Evolutionary conservation across 176 grass and related monocot genomes (phyloP).

Genomic region (Carex myosuroides): DNA sequence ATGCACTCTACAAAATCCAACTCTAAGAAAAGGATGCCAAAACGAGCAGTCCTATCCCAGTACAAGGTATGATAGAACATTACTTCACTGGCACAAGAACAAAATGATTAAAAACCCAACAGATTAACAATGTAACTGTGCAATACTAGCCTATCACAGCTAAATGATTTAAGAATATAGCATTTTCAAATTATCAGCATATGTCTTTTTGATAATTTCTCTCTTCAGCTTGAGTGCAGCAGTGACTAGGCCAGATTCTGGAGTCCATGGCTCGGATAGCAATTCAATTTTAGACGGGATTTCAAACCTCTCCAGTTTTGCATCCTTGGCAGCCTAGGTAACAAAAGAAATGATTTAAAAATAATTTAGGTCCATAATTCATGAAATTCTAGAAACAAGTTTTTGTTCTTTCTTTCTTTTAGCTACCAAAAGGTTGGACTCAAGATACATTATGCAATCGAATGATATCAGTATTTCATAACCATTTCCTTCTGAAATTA

Average conservation of each 20-base stretch:
- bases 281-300: slow-evolving; percentile 75
- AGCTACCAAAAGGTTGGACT: background rate
- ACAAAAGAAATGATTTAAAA: background rate
- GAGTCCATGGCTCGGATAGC: slow-evolving; percentile 71
- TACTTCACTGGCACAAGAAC: background rate
- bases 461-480: background rate
- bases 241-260: slow-evolving; percentile 75
- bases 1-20: background rate
- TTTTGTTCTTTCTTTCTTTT: background rate
- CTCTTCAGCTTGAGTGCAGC: slow-evolving; percentile 92
- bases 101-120: background rate
- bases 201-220: slow-evolving; percentile 72
- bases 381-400: background rate
- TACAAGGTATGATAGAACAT: background rate
- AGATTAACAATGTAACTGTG: background rate
- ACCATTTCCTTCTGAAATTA: background rate
- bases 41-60: background rate
- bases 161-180: slow-evolving; percentile 42
- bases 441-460: background rate
- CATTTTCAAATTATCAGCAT: slow-evolving; percentile 38
- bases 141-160: slow-evolving; percentile 13
- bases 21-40: background rate
- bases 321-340: slow-evolving; percentile 58
- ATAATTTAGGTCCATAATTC: background rate
- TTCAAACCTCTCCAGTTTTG: slow-evolving; percentile 76